Base-by-base conservation (phyloP, 768 basidiomycete species). In the Trametes coccinea region DNA sequence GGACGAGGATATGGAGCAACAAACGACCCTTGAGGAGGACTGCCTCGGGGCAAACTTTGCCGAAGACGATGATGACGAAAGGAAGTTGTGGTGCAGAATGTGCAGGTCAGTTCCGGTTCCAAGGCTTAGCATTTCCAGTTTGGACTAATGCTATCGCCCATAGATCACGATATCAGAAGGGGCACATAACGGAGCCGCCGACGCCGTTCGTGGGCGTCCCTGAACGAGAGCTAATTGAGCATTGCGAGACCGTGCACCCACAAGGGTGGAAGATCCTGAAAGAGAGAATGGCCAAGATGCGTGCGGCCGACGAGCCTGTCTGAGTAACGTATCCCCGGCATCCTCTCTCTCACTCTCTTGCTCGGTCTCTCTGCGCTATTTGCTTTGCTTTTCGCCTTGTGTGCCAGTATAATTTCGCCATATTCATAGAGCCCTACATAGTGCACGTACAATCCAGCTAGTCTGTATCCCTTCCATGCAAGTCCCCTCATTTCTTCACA, bases 221-320 rank as follows among this genome's bases (percentile, higher is more conserved):
- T 3, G 72, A 78, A 40, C 79, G 82, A 48, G 71, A 77, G 50
- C 76, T 83, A n/a, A 69, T 81, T 3, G 71, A 67, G 44, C 86
- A 87, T 65, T 83, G 80, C 67, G 70, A 73, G 63, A 71, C 67
- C 13, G 79, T 81, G 62, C 86, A 87, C 53, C 77, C 76, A 4
- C 63, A 73, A 3, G 80, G 77, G 16, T 87, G 85, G 84, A 70
- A 78, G n/a, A 47, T 51, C 29, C 67, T 68, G 37, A 53, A 64
- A 40, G 17, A 40, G 14, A 43, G 46, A 22, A 40, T 63, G 4
- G 49, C 61, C 39, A 57, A 53, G 22, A 53, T 47, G 17, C 52
- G 59, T 17, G 53, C 55, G 16, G 27, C 22, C 1, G 54, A 46
- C 17, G 55, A 44, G 46, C 41, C 40, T 8, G 37, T 52, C 57